Base-by-base conservation (phyloP, 2,329 filamentous ascomycete genomes). In the Chaetomium olivaceum region DNA sequence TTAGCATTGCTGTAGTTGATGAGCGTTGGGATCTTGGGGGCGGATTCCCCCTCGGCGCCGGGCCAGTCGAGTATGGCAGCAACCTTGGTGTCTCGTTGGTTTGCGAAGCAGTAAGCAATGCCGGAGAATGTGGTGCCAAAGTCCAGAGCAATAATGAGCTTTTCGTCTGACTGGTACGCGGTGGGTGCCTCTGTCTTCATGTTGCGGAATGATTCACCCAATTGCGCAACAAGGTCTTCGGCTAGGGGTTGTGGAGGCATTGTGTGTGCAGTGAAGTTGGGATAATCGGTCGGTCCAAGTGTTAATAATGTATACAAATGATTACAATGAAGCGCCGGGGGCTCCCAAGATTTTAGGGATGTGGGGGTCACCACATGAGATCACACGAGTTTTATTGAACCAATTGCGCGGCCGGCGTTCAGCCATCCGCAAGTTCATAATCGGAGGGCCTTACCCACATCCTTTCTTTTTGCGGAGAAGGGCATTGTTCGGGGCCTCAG, bases 121-220 rank as follows among this genome's bases (percentile, higher is more conserved):
- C 54, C 54, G 31, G 54, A 56, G 23, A 56, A 56, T 19, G 54
- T 56, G n/a, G 54, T 56, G 29, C 54, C 54, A 36, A 56, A 56
- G 54, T 56, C 54, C 31, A 56, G 29, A 14, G 54, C 54, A 14
- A 56, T 56, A 29, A 56, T 56, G 54, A 56, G 54, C 27, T 56
- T 56, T 29, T 56, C 54, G n/a, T 56, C 31, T 29, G 54, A 56
- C 21, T 56, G 29, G 29, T 56, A 36, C 7, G 27, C 52, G 3
- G 52, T 33, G 14, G 52, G 52, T 7, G 52, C 16, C 16, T 33
- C 27, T 12, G 25, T 55, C 11, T 55, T 27, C 52, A 55, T 29
- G 19, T 55, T 27, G 50, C 25, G 52, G 16, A 56, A 56, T 8
- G 25, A 27, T 54, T 23, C 29, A 36, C 31, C 54, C 29, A 56